Base-by-base conservation (phyloP, 352 stramenopile species). In the Phytophthora cactorum region DNA sequence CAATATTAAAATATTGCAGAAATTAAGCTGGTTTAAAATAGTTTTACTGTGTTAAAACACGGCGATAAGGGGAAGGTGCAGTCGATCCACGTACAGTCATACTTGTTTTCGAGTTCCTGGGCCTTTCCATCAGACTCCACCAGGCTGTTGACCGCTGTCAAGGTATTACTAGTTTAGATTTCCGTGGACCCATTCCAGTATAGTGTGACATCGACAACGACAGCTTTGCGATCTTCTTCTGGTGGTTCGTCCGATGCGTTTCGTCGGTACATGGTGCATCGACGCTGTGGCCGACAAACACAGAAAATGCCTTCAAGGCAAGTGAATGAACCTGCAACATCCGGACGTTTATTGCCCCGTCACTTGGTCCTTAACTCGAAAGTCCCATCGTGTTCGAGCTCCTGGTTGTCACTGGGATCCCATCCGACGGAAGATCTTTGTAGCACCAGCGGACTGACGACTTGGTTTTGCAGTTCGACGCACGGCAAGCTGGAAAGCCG, bases 371-470 rank as follows among this genome's bases (percentile, higher is more conserved):
- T 38, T 38, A 38, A 8, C 28, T 61, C 25, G 31, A 67, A 61
- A 61, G 22, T 67, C 59, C 50, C 51, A 68, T 67, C 60, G 52
- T 68, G 44, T 27, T 62, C 15, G 25, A 51, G 41, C 43, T 62
- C 60, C 36, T 53, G 51, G 41, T 67, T 61, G 51, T 61, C 51
- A 61, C 44, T 17, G 52, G 32, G 1, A 43, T 59, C 63, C 63
- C 63, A 70, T 70, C 56, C 53, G 43, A 65, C 29, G 9, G 4
- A 46, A 17, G 17, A 68, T 68, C 60, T 57, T 52, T 38, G 36
- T 25, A 52, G 29, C 31, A 54, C 28, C 39, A 61, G 39, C 53
- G 52, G 52, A 53, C 57, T 59, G 63, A 63, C 63, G 55, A 70
- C 32, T 59, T 65, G 39, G 63, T 29, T 61, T 54, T 66, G 31